Base-by-base conservation (phyloP, 129 eudicot genomes). In the Helianthus tuberosus region DNA sequence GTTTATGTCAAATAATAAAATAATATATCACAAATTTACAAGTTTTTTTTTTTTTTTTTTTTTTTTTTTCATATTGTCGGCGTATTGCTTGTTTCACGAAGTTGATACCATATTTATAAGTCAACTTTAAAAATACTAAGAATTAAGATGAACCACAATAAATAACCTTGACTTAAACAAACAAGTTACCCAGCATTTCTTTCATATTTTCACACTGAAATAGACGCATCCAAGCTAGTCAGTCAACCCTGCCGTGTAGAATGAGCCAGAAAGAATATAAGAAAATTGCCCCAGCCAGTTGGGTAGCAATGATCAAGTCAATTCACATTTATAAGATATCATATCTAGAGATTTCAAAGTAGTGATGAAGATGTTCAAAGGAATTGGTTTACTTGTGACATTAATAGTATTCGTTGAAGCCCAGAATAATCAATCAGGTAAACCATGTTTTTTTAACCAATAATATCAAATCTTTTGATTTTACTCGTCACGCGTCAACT, bases 401-500 rank as follows among this genome's bases (percentile, higher is more conserved):
- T 4, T 39, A 39, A 23, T 32, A 57, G n/a, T n/a, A n/a, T n/a
- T n/a, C n/a, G n/a, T n/a, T n/a, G 36, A 13, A 57, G 63, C 63
- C 36, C 63, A 57, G 25, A 8, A 57, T 57, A 5, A 23, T 57
- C 63, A 57, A 23, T 57, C 63, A 57, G 63, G 63, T 57, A 57
- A 9, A 57, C 38, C 13, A 55, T 55, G 12, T 54, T 16, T 23
- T 23, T 25, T 57, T 23, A 39, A 39, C 44, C 44, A 39, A 5
- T 5, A 5, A 4, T 39, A 39, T 39, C 6, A 39, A 39, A 39
- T 39, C 44, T 1, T 11, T 52, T 15, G 25, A 4, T 52, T 52
- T n/a, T 52, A 52, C 0, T 6, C 6, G 27, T 15, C 59, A n/a
- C 5, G 8, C 4, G 25, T n/a, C 25, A 15, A 15, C 15, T 15